Base-by-base conservation (phyloP, 805 yeast genomes). In the Candida patagonica region DNA sequence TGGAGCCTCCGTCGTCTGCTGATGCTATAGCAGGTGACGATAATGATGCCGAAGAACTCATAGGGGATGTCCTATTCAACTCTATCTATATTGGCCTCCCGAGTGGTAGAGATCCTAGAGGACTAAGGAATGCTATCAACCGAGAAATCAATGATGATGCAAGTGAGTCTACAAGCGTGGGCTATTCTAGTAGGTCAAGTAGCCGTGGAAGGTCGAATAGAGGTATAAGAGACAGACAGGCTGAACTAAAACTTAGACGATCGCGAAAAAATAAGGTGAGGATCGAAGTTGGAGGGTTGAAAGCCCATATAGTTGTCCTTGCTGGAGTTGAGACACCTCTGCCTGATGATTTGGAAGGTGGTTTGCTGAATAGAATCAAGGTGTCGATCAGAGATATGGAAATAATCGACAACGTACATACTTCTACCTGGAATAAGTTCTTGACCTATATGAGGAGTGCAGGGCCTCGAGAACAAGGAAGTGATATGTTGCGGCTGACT, bases 371-470 rank as follows among this genome's bases (percentile, higher is more conserved):
- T 51, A 60, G 66, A 5, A 56, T 79, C 9, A 69, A 63, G 10
- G 32, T 85, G 1, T 57, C 62, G 10, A 61, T 81, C 3, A 68
- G 68, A 6, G 73, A 76, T 29, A 61, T 84, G 33, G 77, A 73
- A 37, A 65, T 86, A 2, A 62, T 73, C 39, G 96, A 88, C 56
- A 81, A 84, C 53, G 77, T 88, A 1, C 80, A 86, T 1, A 74
- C 87, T 0, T 89, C 96, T 0, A 80, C 94, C 0, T 89, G 96
- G 96, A 83, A 86, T 50, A 82, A 81, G 61, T 78, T 87, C 56
- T 66, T 78, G 23, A 76, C 88, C 1, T 73, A 78, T 48, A 68
- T 81, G 73, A 70, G 76, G 43, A 76, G 74, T 36, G 71, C 77
- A 19, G 86, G 84, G 0, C 85, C 77, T 23, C 63, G 89, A 46